phyloP scores from a whole-genome alignment of 352 stramenopile species.

The Globisporangium nodosum region DNA sequence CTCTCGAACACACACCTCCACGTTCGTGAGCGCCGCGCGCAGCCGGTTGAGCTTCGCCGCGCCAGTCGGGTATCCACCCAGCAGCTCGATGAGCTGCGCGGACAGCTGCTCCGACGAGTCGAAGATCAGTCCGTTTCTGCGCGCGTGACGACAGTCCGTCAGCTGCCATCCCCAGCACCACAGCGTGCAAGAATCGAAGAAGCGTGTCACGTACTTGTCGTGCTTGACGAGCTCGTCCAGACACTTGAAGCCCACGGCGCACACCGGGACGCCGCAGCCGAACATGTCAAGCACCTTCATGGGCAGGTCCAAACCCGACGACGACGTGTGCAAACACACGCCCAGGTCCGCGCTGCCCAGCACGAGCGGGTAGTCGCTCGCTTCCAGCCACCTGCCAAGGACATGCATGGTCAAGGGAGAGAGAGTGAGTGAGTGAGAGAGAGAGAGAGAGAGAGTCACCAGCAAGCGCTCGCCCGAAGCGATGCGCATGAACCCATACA shows the following conservation, averaged over 20 bases:
- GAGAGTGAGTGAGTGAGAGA: not conserved
- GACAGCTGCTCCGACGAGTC: constrained; percentile 48
- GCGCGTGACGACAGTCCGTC: not conserved
- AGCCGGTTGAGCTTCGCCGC: constrained; percentile 42
- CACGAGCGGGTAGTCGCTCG: constrained; percentile 95
- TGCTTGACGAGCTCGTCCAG: constrained; percentile 96
- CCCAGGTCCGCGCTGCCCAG: constrained; percentile 94
- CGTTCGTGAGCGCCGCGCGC: constrained; percentile 34
- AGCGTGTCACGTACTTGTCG: constrained; percentile 62
- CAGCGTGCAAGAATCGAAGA: not conserved
- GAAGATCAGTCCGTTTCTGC: constrained; percentile 75
- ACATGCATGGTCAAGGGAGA: too few species aligned
- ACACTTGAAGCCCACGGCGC: constrained; percentile 93
- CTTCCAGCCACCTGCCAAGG: constrained; percentile 90
- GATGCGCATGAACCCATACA: constrained; percentile 28
- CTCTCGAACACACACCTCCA: constrained; percentile 36
- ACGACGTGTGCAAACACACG: constrained; percentile 98
- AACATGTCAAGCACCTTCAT: constrained; percentile 99
- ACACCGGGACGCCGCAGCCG: constrained; percentile 95
- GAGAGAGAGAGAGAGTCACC: not conserved
- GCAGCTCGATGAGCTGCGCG: constrained; percentile 50
- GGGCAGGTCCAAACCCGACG: constrained; percentile 96
- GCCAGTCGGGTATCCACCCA: constrained; percentile 47
- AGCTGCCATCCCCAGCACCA: not conserved
- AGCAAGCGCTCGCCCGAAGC: not conserved